Conservation (phyloP, 2,329 filamentous ascomycete species). For the Microdochium paspali region DNA sequence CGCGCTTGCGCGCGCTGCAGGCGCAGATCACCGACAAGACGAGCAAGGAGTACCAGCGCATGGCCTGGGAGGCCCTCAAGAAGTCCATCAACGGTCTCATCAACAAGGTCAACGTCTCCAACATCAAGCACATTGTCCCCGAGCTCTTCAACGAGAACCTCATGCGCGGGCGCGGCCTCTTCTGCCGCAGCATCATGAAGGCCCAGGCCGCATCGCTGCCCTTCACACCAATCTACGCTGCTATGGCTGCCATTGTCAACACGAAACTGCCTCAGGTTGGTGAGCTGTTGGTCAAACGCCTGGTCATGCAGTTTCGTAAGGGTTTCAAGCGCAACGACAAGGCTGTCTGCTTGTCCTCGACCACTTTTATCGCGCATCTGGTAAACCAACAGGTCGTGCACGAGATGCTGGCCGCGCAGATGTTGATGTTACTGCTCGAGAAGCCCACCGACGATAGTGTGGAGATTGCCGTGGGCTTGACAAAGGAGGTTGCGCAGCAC, state of each 20-base stretch:
- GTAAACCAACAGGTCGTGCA: constrained; percentile 95
- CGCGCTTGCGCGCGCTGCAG: constrained; percentile 81
- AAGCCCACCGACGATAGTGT: constrained; percentile 97
- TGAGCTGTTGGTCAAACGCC: constrained; percentile 74
- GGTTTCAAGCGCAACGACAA: constrained; percentile 96
- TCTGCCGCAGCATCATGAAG: constrained; percentile 97
- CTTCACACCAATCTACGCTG: constrained; percentile 93
- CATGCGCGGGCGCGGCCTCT: constrained; percentile 80
- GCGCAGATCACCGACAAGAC: constrained; percentile 95
- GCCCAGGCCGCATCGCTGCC: constrained; percentile 91
- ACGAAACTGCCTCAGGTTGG: constrained; percentile 94
- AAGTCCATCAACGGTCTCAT: constrained; percentile 98
- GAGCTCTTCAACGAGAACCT: constrained; percentile 95
- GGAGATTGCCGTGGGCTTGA: constrained; percentile 91
- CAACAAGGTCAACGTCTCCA: constrained; percentile 97
- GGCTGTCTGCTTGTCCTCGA: constrained; percentile 84
- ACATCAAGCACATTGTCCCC: constrained; percentile 95
- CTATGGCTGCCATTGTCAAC: constrained; percentile 94
- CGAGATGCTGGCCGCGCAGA: constrained; percentile 88
- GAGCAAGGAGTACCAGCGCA: constrained; percentile 95
- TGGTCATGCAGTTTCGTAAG: constrained; percentile 90
- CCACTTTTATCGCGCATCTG: constrained; percentile 89
- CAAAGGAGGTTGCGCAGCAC: constrained; percentile 86
- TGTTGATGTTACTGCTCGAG: constrained; percentile 81
- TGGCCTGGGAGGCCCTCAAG: constrained; percentile 98